A percentile compares a stretch with the other conserved stretches of the same genome.
Conservation (phyloP, 2,329 filamentous ascomycete species). For the Sporothrix protearum region DNA sequence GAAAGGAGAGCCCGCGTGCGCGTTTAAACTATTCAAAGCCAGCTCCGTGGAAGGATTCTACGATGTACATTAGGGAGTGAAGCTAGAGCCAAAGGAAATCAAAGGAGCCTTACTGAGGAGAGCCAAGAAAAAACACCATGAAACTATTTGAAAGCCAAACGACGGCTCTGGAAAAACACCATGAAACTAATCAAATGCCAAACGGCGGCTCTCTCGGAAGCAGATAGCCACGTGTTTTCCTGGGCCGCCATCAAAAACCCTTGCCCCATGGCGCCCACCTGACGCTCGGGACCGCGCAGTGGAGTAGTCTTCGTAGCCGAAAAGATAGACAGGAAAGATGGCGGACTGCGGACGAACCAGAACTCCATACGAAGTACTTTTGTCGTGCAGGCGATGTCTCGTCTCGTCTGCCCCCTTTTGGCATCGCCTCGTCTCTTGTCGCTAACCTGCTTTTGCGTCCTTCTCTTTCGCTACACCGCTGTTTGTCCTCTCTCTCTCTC, state of each 20-base stretch:
- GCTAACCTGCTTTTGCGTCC: not conserved
- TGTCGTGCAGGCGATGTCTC: not conserved
- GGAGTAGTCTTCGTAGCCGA: not conserved
- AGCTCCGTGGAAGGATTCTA: not conserved
- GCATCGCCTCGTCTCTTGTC: not conserved
- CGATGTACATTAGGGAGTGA: not conserved
- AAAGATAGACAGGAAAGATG: not conserved
- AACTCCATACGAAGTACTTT: not conserved
- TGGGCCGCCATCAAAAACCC: not conserved
- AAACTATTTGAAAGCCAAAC: no score
- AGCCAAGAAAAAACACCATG: not conserved
- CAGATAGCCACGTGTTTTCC: constrained; percentile 1
- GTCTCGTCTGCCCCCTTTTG: not conserved
- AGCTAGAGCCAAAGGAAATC: not conserved
- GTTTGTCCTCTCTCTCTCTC: not conserved
- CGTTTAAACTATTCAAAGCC: not conserved
- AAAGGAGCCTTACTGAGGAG: not conserved
- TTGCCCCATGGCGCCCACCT: not conserved
- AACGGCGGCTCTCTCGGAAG: not conserved
- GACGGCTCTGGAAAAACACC: not conserved
- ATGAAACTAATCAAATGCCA: not conserved
- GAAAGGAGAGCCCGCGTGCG: not conserved
- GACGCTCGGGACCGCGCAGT: not conserved
- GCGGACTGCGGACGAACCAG: not conserved
- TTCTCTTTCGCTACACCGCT: constrained; percentile 8